These are phyloP conservation scores for Arctium minus DNA, from an alignment of 129 eudicot genomes.

Conservation along the genomic window DNA sequence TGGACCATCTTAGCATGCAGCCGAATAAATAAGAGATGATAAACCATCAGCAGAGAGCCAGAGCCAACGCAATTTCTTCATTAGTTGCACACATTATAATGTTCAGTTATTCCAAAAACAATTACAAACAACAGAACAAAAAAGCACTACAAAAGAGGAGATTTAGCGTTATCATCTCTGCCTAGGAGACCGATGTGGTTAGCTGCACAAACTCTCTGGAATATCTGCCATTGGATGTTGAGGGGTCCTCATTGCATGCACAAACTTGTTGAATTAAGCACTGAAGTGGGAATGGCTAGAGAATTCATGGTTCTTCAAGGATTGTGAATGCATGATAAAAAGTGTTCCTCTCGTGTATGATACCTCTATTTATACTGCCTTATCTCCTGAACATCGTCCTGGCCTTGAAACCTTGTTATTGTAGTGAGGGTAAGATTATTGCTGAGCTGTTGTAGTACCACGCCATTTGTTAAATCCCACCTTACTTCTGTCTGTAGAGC, in stretches of 20 bases:
- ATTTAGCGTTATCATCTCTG: too few relatives aligned
- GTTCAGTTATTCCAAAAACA: too few relatives aligned
- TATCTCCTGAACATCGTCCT: not conserved
- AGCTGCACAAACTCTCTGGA: not conserved
- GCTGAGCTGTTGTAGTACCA: not conserved
- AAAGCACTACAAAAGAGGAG: too few relatives aligned
- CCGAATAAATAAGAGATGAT: too few relatives aligned
- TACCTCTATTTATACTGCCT: not conserved
- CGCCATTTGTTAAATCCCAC: too few relatives aligned
- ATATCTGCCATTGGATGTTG: not conserved
- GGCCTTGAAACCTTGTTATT: not conserved
- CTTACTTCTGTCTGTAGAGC: too few relatives aligned
- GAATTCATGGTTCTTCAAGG: not conserved
- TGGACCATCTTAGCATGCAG: too few relatives aligned
- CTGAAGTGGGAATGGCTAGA: not conserved
- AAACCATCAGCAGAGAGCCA: too few relatives aligned
- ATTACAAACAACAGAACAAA: too few relatives aligned
- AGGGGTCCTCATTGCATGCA: not conserved
- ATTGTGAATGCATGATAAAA: not conserved
- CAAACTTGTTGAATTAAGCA: not conserved
- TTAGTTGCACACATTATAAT: too few relatives aligned
- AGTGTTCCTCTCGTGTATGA: not conserved
- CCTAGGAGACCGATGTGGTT: too few relatives aligned
- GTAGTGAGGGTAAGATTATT: not conserved
- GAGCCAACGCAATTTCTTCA: too few relatives aligned